Evolutionary conservation across 805 yeast genomes (phyloP).

Genomic region (Ogataea degrootiae): DNA sequence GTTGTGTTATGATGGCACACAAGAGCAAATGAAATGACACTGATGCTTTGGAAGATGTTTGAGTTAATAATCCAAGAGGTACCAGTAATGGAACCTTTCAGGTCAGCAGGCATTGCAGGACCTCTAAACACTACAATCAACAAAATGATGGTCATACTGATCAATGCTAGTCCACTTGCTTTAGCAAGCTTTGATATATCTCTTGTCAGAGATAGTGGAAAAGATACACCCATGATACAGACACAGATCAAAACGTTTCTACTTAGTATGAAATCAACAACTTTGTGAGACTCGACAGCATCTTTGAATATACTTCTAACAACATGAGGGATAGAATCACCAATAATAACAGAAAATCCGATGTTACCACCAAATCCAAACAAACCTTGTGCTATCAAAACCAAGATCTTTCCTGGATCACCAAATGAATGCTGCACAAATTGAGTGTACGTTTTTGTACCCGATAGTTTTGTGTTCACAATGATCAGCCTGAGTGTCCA

Average conservation of each 20-base stretch:
- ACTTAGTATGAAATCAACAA: conserved; percentile 52
- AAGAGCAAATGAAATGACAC: conserved; percentile 92
- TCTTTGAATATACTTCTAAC: conserved; percentile 58
- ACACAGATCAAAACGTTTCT: conserved; percentile 68
- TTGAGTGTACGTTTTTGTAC: conserved; percentile 76
- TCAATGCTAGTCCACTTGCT: conserved; percentile 79
- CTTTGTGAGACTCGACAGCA: conserved; percentile 30
- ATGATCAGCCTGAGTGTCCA: conserved; percentile 84
- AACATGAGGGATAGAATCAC: conserved; percentile 93
- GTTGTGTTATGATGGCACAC: conserved; percentile 95
- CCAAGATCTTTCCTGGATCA: conserved; percentile 55
- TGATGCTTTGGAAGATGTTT: conserved; percentile 79
- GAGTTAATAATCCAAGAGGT: conserved; percentile 50
- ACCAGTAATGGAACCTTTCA: conserved; percentile 44
- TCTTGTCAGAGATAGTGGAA: conserved; percentile 74
- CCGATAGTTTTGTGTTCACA: conserved; percentile 72
- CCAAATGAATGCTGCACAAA: conserved; percentile 82
- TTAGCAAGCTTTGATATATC: conserved; percentile 83
- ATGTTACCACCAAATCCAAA: conserved; percentile 94
- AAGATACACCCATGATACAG: conserved; percentile 69
- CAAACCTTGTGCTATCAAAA: conserved; percentile 72
- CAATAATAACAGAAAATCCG: conserved; percentile 92
- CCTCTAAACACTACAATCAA: conserved; percentile 69
- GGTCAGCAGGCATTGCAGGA: conserved; percentile 46
- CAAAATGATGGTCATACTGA: conserved; percentile 80